Evolutionary conservation across 2,329 filamentous ascomycete species (phyloP), one percentile per base, ranked within the genome.

Genomic region (Rhinocladiella mackenziei): DNA sequence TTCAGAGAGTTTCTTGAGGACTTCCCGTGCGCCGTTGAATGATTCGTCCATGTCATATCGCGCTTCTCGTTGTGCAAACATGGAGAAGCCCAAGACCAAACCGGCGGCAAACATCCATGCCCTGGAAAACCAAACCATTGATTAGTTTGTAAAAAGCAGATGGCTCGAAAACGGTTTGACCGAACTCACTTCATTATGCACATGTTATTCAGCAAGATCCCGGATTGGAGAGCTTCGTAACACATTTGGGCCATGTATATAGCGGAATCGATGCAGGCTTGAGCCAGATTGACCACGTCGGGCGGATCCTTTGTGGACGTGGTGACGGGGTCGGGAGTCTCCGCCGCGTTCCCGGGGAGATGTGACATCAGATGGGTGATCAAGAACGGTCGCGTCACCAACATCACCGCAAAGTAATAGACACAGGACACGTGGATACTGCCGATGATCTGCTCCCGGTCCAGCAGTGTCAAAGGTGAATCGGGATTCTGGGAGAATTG

Each of bases 321-420:
- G 2, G 28, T 15, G 8, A 28, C 34, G 5, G 31, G 19, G 4
- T 36, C 35, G 9, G 22, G 22, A 4, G 22, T 28, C 11, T 44
- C 30, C 18, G 14, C 26, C 11, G 26, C 30, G n/a, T 6, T 32
- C 6, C 43, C 31, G 8, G 43, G 41, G 17, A 54, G 14, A 19
- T 49, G 34, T 10, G 39, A 28, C 3, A 71, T 70, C 1, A 78
- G 58, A 2, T 68, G 65, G 9, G 69, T 73, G 17, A 79, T 74
- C 6, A 81, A 58, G 19, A 80, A 73, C 0, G 76, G 77, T 1
- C 77, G 65, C 0, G 76, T 78, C 2, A 75, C 73, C 1, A 80
- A 57, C 14, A 77, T 79, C 0, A 80, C 73, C 0, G 75, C 73
- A 42, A 79, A 77, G 51, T 80, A 78, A 52, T 80, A 80, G 0